Evolutionary conservation across 768 basidiomycete genomes (phyloP), one percentile per base, ranked within the genome.

Genomic region (Paxillus involutus): DNA sequence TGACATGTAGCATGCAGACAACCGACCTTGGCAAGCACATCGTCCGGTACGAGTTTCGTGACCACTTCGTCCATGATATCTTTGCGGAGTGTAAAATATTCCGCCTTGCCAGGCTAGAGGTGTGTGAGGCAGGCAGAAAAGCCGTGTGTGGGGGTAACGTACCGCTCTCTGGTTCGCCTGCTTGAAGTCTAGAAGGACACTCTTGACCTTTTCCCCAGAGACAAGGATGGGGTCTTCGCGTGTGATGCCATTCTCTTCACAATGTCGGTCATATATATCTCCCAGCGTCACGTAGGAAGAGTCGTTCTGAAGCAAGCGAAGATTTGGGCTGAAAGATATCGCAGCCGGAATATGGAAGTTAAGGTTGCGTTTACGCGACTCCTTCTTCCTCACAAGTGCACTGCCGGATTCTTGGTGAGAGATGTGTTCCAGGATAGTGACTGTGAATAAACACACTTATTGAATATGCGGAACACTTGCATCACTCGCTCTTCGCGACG

Each of bases 191-290:
- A 78, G 75, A 52, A 91, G 64, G 9, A 88, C 82, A 45, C 80
- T 80, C 62, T 85, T 87, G 58, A 91, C 79, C 63, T 95, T 92
- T 68, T 98, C 94, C 17, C 88, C 91, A 14, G 88, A 85, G 43
- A 86, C 82, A 36, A 98, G 76, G 40, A 94, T 84, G 0, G 95
- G 91, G 53, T 97, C 92, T 71, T 98, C 97, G 59, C 89, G 81
- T 2, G 83, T 80, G 57, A 96, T 83, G 13, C 90, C 86, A 33
- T 71, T 76, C 52, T 82, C 79, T 54, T 86, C 80, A 67, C 93
- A 95, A 67, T 91, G 88, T 17, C 88, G 82, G 66, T 99, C 97
- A 67, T 91, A 97, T 49, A 99, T 89, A 59, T 99, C 97, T 39
- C 91, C 91, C 36, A 99, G 75, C 1, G 88, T 86, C 62, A 94